Conservation (phyloP, 2,329 filamentous ascomycete species). For the Cercospora zeae-maydis region DNA sequence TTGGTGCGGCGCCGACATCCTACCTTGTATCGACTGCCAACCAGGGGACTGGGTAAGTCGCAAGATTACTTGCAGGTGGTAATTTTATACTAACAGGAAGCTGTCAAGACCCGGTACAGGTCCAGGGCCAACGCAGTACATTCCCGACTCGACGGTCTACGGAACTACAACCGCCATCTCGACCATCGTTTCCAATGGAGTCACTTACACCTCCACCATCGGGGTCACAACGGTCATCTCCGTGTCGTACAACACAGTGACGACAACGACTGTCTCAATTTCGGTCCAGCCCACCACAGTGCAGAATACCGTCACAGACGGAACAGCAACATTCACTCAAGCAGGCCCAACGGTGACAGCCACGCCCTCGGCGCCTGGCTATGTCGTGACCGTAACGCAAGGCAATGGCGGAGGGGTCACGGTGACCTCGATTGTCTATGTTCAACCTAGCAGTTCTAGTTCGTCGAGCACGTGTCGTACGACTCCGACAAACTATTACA, state of each 20-base stretch:
- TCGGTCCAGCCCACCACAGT: conserved; percentile 21
- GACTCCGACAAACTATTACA: conserved; percentile 32
- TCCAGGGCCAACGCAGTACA: background rate
- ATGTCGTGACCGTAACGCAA: conserved; percentile 25
- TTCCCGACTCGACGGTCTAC: conserved; percentile 1
- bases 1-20: background rate
- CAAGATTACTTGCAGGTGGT: background rate
- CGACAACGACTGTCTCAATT: conserved; percentile 24
- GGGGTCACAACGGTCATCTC: conserved; percentile 10
- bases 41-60: conserved; percentile 3
- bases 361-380: conserved; percentile 10
- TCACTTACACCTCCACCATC: background rate
- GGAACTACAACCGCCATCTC: background rate
- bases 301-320: conserved; percentile 15
- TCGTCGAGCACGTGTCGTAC: conserved; percentile 29
- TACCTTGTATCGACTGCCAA: background rate
- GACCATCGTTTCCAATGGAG: background rate
- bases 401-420: conserved; percentile 9
- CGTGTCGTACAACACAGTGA: conserved; percentile 22
- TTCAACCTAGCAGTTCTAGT: conserved; percentile 17
- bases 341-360: conserved; percentile 26
- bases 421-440: conserved; percentile 15
- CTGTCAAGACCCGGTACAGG: conserved; percentile 7
- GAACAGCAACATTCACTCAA: conserved; percentile 15
- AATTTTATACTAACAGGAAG: background rate